Percentiles rank a stretch among this genome's conserved stretches.
Evolutionary conservation across 768 basidiomycete genomes (phyloP).

Genomic region (Hypsizygus marmoreus): DNA sequence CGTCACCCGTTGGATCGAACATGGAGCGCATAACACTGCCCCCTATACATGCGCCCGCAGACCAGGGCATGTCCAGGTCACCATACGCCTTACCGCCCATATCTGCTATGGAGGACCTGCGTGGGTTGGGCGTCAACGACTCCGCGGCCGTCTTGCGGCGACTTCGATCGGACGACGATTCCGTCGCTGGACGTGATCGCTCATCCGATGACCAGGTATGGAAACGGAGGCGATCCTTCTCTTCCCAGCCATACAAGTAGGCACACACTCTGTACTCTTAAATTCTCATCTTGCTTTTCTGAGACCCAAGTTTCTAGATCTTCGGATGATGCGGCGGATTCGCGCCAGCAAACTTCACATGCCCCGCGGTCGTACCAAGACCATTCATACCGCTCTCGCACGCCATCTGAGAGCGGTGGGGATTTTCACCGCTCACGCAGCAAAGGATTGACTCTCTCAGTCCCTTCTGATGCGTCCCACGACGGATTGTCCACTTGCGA

Average conservation of each 20-base stretch:
- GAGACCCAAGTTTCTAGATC: constrained; percentile 1
- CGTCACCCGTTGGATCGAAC: not conserved
- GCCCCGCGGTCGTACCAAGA: constrained; percentile 15
- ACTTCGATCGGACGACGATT: constrained; percentile 57
- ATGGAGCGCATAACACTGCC: constrained; percentile 40
- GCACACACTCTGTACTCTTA: not conserved
- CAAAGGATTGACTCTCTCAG: constrained; percentile 22
- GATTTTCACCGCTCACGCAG: constrained; percentile 5
- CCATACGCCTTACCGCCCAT: constrained; percentile 68
- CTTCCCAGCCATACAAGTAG: constrained; percentile 35
- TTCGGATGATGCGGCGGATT: constrained; percentile 1
- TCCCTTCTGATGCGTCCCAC: constrained; percentile 39
- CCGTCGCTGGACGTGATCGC: constrained; percentile 24
- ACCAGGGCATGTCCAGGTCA: constrained; percentile 29
- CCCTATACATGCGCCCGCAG: constrained; percentile 38
- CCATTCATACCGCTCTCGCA: constrained; percentile 13
- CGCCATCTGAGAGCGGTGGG: constrained; percentile 18
- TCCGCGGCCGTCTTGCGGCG: constrained; percentile 68
- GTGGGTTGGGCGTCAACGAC: constrained; percentile 53
- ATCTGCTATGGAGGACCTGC: constrained; percentile 64
- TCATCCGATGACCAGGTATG: constrained; percentile 30
- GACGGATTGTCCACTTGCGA: constrained; percentile 50
- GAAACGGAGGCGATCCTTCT: constrained; percentile 45
- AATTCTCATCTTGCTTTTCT: not conserved
- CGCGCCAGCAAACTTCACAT: constrained; percentile 4